Conservation (phyloP, 2,329 filamentous ascomycete species). For the Coniochaeta ligniaria region DNA sequence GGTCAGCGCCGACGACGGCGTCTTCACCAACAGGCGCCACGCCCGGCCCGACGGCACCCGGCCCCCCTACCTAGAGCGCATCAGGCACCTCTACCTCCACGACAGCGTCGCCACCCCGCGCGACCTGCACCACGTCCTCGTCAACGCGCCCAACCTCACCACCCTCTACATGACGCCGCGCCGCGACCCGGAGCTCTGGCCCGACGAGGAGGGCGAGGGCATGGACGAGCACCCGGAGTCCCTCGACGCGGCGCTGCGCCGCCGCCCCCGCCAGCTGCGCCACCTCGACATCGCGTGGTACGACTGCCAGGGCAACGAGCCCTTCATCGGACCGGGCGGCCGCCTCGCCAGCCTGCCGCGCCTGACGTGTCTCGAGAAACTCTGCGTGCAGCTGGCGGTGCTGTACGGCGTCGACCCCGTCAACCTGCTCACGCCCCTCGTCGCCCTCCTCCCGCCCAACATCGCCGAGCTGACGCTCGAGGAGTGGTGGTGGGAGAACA, state of each 20-base stretch:
- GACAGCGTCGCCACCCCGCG: slow-evolving; percentile 13
- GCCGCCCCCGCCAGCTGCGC: slow-evolving; percentile 12
- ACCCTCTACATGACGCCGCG: slow-evolving; percentile 18
- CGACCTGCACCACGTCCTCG: slow-evolving; percentile 14
- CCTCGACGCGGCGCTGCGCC: slow-evolving; percentile 13
- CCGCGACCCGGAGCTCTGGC: slow-evolving; percentile 4
- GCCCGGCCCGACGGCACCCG: background rate
- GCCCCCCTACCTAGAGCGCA: slow-evolving; percentile 8
- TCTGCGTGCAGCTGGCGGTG: slow-evolving; percentile 16
- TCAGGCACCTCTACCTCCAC: slow-evolving; percentile 18
- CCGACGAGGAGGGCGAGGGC: slow-evolving; percentile 1
- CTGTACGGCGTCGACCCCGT: slow-evolving; percentile 11
- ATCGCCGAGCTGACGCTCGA: slow-evolving; percentile 17
- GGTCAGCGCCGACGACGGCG: slow-evolving; percentile 16
- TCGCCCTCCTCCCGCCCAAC: slow-evolving; percentile 15
- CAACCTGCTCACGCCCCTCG: slow-evolving; percentile 7
- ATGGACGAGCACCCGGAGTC: slow-evolving; percentile 9
- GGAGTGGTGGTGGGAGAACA: slow-evolving; percentile 19
- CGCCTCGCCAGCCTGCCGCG: slow-evolving; percentile 13
- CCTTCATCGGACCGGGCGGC: slow-evolving; percentile 13
- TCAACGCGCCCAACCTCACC: slow-evolving; percentile 14
- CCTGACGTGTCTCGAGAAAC: slow-evolving; percentile 11
- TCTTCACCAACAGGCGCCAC: slow-evolving; percentile 8
- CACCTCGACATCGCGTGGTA: slow-evolving; percentile 17
- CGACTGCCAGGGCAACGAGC: slow-evolving; percentile 11